Conservation (phyloP, 768 basidiomycete genomes). For the Rhodotorula graminis region DNA sequence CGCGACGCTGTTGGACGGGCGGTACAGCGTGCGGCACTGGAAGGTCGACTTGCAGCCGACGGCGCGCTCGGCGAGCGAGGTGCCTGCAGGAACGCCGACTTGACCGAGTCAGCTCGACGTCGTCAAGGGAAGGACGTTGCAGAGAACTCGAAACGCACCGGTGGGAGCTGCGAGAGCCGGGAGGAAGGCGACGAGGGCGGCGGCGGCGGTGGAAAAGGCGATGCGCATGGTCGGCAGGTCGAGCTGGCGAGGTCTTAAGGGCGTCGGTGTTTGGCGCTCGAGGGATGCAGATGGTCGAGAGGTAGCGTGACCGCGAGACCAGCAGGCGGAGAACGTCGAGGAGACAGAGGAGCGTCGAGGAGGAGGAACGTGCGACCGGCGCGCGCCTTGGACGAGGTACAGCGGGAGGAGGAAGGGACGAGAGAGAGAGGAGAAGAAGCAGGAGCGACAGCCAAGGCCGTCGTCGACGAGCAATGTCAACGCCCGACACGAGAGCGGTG, state of each 20-base stretch:
- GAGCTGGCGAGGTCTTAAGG: too few relatives aligned
- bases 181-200: background rate
- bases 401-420: too few relatives aligned
- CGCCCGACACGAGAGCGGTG: background rate
- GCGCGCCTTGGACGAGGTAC: too few relatives aligned
- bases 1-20: slow-evolving; percentile 2
- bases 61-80: background rate
- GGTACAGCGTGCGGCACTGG: slow-evolving; percentile 6
- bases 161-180: background rate
- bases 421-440: background rate
- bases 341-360: background rate
- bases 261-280: too few relatives aligned
- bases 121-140: background rate
- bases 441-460: too few relatives aligned
- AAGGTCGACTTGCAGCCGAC: slow-evolving; percentile 1
- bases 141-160: background rate
- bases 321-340: background rate
- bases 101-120: background rate
- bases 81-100: background rate
- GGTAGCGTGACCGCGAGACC: background rate
- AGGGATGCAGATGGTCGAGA: background rate
- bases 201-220: background rate
- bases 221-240: background rate
- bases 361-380: background rate
- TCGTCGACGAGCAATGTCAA: background rate